phyloP scores from a whole-genome alignment of 2,329 filamentous ascomycete species.

The Domatiomyces globalis region DNA sequence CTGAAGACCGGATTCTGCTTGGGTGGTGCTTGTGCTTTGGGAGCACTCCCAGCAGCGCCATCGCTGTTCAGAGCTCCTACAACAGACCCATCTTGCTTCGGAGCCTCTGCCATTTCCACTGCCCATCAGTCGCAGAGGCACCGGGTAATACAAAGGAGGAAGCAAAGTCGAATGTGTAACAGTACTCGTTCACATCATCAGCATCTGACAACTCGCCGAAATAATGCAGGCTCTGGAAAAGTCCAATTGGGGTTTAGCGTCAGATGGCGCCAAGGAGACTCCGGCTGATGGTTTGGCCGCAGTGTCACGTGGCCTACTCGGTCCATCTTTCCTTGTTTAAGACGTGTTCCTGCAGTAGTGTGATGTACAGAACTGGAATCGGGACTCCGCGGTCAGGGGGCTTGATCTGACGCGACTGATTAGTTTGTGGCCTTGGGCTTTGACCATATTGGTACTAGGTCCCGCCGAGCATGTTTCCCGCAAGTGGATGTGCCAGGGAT shows the following conservation, averaged over 20 bases:
- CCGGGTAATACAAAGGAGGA: neutral
- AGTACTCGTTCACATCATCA: too few species aligned
- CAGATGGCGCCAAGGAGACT: too few species aligned
- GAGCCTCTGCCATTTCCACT: conserved; percentile 24
- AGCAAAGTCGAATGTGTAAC: neutral
- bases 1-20: conserved; percentile 57
- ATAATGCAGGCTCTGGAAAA: neutral
- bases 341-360: too few species aligned
- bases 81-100: conserved; percentile 20
- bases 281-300: neutral
- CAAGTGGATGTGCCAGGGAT: too few species aligned
- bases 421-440: too few species aligned
- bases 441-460: too few species aligned
- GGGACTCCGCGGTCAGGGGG: too few species aligned
- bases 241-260: neutral
- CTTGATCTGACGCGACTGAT: too few species aligned
- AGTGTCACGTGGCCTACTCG: neutral
- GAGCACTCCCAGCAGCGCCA: conserved; percentile 1
- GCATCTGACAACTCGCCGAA: neutral
- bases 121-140: neutral
- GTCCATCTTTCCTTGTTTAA: too few species aligned
- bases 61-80: neutral
- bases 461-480: too few species aligned
- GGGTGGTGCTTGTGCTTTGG: conserved; percentile 26
- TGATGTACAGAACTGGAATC: too few species aligned